These are phyloP conservation scores for Aquilaria malaccensis DNA, from an alignment of 345 rosid genomes.

Conservation along the genomic window DNA sequence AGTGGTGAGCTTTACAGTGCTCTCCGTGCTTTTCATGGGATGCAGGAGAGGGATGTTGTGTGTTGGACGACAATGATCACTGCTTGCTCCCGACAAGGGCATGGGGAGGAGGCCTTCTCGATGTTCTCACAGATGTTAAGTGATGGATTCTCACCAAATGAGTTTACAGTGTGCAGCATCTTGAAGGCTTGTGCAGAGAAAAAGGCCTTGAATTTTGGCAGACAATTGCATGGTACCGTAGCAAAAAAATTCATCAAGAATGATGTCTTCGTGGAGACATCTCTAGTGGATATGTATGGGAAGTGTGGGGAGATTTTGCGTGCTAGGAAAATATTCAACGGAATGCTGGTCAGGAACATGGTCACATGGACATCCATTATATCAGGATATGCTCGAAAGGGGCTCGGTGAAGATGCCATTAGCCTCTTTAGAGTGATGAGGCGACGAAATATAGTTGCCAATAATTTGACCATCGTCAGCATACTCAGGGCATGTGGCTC, in stretches of 20 bases:
- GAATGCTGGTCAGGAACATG: constrained; percentile 61
- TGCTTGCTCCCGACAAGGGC: constrained; percentile 69
- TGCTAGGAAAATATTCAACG: constrained; percentile 53
- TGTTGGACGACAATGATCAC: constrained; percentile 80
- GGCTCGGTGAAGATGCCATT: constrained; percentile 73
- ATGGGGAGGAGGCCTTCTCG: constrained; percentile 43
- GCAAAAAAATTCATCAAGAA: constrained; percentile 48
- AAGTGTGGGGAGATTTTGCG: constrained; percentile 72
- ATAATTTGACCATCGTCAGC: constrained; percentile 66
- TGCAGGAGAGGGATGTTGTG: constrained; percentile 66
- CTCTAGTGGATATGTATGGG: constrained; percentile 82
- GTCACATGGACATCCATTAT: constrained; percentile 91
- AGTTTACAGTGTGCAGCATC: constrained; percentile 61
- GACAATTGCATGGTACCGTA: constrained; percentile 60
- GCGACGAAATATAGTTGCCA: constrained; percentile 49
- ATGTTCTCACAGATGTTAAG: constrained; percentile 56
- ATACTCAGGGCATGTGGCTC: constrained; percentile 82
- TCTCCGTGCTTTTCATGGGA: constrained; percentile 40
- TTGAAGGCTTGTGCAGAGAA: constrained; percentile 70
- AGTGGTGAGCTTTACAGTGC: constrained; percentile 51
- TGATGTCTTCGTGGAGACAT: constrained; percentile 65
- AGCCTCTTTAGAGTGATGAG: constrained; percentile 67
- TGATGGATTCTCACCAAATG: constrained; percentile 62
- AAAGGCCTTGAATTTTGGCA: constrained; percentile 50
- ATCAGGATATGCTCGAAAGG: constrained; percentile 76